A percentile compares a stretch with the other conserved stretches of the same genome.
phyloP scores from a whole-genome alignment of 2,329 filamentous ascomycete species.

The Mollisiaceae sp. region DNA sequence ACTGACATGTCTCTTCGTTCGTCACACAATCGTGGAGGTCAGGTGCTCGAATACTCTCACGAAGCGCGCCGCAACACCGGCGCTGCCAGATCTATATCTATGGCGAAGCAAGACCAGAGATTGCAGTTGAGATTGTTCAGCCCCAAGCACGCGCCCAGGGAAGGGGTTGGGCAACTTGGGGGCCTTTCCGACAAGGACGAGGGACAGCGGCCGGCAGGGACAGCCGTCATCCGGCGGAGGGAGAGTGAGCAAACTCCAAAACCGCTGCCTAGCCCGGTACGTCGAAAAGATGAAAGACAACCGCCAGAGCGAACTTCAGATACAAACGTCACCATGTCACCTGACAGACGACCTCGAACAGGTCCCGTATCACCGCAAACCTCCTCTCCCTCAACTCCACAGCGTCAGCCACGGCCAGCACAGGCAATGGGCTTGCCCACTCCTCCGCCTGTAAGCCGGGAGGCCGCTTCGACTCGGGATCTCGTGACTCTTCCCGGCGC shows the following conservation, averaged over 20 bases:
- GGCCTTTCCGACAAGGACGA: not conserved
- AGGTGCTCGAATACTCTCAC: not conserved
- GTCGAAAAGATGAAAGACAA: not conserved
- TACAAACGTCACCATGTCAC: not conserved
- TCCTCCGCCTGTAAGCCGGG: not conserved
- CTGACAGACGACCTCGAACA: not conserved
- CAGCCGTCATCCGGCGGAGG: not conserved
- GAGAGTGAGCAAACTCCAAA: not conserved
- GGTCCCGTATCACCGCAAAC: not conserved
- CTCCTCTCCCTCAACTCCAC: not conserved
- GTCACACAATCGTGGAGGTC: not conserved
- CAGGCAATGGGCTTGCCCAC: not conserved
- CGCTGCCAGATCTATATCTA: not conserved
- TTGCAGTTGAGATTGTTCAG: not conserved
- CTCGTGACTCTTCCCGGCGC: not conserved
- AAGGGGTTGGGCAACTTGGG: not conserved
- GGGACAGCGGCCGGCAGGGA: not conserved
- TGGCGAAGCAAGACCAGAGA: constrained; percentile 3
- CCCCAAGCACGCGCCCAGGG: not conserved
- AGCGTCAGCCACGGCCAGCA: not conserved
- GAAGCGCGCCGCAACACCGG: not conserved
- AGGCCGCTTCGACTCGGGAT: not conserved
- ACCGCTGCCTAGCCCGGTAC: not conserved
- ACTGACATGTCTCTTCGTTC: constrained; percentile 3
- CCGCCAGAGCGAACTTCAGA: not conserved